These are phyloP conservation scores for Avena insularis DNA, from an alignment of 176 grass and related monocot species.

Conservation along the genomic window DNA sequence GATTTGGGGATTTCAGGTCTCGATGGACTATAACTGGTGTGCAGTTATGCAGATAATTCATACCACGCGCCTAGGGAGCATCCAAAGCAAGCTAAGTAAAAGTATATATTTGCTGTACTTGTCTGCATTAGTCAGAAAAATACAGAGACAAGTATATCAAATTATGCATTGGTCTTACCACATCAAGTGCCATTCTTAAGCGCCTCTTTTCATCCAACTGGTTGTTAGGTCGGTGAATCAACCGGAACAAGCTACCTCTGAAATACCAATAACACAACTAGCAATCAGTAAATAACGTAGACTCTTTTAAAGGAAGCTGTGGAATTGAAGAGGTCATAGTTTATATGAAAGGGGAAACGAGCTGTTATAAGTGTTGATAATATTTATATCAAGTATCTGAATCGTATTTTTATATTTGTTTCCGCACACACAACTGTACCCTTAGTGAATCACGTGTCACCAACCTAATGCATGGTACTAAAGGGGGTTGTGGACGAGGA, in stretches of 20 bases:
- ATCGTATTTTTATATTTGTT: conserved; percentile 3
- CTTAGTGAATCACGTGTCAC: conserved; percentile 8
- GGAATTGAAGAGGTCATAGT: conserved; percentile 28
- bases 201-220: conserved; percentile 87
- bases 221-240: conserved; percentile 96
- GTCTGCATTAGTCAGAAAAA: conserved; percentile 29
- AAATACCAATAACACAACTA: conserved; percentile 49
- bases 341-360: conserved; percentile 32
- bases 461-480: conserved; percentile 29
- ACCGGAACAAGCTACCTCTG: conserved; percentile 94
- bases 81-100: conserved; percentile 44
- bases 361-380: conserved; percentile 23
- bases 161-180: conserved; percentile 62
- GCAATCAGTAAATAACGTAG: conserved; percentile 33
- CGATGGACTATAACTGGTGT: conserved; percentile 94
- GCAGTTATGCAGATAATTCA: conserved; percentile 99
- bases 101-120: conserved; percentile 2
- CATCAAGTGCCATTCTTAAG: conserved; percentile 93
- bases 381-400: conserved; percentile 15
- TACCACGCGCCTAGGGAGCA: conserved; percentile 82
- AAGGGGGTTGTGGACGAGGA: not conserved
- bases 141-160: conserved; percentile 33
- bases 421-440: not conserved
- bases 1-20: conserved; percentile 97
- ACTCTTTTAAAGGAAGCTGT: conserved; percentile 37